Evolutionary conservation across 495 filamentous ascomycete genomes (phyloP).

Genomic region (Copromyces sp.): DNA sequence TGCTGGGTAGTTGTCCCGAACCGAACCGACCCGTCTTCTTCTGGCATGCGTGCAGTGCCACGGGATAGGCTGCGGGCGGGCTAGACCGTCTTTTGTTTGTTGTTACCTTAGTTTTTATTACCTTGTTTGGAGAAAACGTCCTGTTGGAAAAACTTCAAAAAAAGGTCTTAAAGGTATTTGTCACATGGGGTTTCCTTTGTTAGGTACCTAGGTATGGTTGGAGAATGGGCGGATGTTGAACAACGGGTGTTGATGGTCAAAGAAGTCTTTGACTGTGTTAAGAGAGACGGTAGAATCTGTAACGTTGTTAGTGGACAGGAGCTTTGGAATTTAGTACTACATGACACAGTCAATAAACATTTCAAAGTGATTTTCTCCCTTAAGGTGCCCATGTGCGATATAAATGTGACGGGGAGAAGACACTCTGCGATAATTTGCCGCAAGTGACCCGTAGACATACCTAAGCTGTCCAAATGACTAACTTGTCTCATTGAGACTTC

Average conservation of each 20-base stretch:
- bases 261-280: not conserved
- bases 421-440: not conserved
- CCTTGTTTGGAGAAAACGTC: not conserved
- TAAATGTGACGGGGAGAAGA: not conserved
- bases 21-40: not conserved
- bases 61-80: not conserved
- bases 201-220: not conserved
- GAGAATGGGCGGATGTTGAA: not conserved
- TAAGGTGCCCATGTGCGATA: not conserved
- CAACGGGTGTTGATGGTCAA: not conserved
- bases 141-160: not conserved
- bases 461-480: not conserved
- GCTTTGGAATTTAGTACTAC: not conserved
- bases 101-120: not conserved
- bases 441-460: not conserved
- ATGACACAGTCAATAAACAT: not conserved
- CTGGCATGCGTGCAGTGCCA: not conserved
- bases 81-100: not conserved
- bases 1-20: not conserved
- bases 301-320: not conserved
- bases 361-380: not conserved
- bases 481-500: not conserved
- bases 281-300: not conserved
- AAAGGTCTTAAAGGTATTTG: not conserved
- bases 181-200: not conserved